Base-by-base conservation (phyloP, 768 basidiomycete genomes). In the Phlegmacium glaucopus region DNA sequence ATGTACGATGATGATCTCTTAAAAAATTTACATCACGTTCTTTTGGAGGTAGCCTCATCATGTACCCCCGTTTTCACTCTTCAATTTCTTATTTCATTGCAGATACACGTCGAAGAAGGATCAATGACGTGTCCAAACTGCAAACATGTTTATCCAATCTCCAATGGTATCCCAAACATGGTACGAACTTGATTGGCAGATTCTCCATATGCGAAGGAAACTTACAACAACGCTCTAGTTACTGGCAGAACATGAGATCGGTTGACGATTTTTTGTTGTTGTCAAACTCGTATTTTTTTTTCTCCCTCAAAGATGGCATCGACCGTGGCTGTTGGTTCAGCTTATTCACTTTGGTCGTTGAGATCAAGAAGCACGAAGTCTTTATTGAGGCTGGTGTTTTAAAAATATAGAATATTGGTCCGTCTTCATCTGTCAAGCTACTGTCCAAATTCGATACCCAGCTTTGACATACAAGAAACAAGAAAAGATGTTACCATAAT, bases 131-230 rank as follows among this genome's bases (percentile, higher is more conserved):
- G 95, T 65, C 87, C 88, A 17, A 92, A 90, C 55, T 99, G 95
- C 70, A 78, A 76, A 16, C 95, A 97, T 57, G 74, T 83, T 13
- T 97, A 96, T 60, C 83, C 85, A 18, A 91, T 99, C 58, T 85
- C 82, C 40, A 94, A 86, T 61, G 94, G 94, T 10, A 98, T 99
- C 52, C 94, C 95, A 6, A 98, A 98, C 74, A 98, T 98, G 95
- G 95, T 94, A 53, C 57, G 72, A 18, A 15, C n/a, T n/a, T 40
- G 13, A 10, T 32, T 22, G 22, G 22, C 22, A 22, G 22, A 3
- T 32, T n/a, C 30, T 37, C 13, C 37, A 36, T 9, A 22, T 37
- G 2, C 40, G 16, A 27, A 49, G 34, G 38, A 39, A 35, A 47
- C 52, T 45, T 34, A 25, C 43, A 26, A 41, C 25, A 13, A 11